These are phyloP conservation scores for Saturnispora halmiae DNA, from an alignment of 805 yeast genomes.

Conservation along the genomic window DNA sequence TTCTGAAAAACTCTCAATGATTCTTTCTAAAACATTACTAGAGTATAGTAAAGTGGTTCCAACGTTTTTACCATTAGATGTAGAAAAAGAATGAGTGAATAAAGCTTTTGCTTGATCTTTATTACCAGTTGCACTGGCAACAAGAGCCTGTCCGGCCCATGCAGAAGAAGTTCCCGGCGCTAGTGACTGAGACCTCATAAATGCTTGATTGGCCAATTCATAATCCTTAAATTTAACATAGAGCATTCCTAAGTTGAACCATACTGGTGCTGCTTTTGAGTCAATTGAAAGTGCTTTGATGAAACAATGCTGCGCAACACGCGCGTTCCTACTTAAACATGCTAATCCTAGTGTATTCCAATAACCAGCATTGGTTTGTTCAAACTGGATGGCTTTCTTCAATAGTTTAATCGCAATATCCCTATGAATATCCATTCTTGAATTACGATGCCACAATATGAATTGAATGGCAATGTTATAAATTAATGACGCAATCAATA, in stretches of 20 bases:
- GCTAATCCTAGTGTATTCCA: constrained; percentile 86
- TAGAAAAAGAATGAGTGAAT: constrained; percentile 68
- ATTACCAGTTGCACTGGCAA: constrained; percentile 44
- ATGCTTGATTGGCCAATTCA: constrained; percentile 65
- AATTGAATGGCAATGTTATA: constrained; percentile 69
- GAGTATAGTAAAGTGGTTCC: constrained; percentile 69
- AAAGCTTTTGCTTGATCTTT: constrained; percentile 41
- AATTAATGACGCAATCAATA: constrained; percentile 43
- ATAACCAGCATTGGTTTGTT: constrained; percentile 56
- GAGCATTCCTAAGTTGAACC: constrained; percentile 77
- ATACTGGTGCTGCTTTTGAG: constrained; percentile 55
- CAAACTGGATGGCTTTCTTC: constrained; percentile 63
- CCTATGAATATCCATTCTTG: constrained; percentile 22
- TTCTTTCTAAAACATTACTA: constrained; percentile 39
- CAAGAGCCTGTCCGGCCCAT: constrained; percentile 82
- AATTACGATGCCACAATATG: constrained; percentile 35
- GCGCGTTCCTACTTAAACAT: constrained; percentile 51
- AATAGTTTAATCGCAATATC: constrained; percentile 47
- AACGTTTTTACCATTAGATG: constrained; percentile 67
- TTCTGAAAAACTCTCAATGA: constrained; percentile 33
- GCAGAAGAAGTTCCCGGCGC: constrained; percentile 69
- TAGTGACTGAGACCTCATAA: constrained; percentile 64
- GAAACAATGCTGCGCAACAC: constrained; percentile 86
- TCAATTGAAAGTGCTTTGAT: constrained; percentile 70
- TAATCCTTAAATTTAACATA: constrained; percentile 61